Conservation (phyloP, 2,329 filamentous ascomycete genomes). For the Fusarium sulawesiense region DNA sequence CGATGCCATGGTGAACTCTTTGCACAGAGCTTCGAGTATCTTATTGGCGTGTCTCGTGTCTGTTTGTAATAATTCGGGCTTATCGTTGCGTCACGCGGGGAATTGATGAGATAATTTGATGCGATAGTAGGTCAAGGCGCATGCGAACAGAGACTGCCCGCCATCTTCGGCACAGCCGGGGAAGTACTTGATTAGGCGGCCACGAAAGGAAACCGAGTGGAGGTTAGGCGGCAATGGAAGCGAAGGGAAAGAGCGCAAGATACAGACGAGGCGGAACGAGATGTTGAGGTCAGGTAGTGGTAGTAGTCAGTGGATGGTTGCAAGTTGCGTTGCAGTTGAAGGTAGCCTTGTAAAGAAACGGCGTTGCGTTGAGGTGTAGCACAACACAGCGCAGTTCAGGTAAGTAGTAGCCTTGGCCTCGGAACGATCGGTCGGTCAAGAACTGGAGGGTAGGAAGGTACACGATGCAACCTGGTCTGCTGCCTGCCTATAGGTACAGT, state of each 20-base stretch:
- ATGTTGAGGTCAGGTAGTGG: constrained; percentile 2
- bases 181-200: constrained; percentile 27
- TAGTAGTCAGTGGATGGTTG: constrained; percentile 17
- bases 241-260: constrained; percentile 24
- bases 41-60: constrained; percentile 20
- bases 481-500: constrained; percentile 5
- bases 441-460: constrained; percentile 15
- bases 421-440: constrained; percentile 47
- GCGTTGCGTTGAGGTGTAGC: constrained; percentile 16
- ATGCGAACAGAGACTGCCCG: constrained; percentile 43
- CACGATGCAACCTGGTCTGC: constrained; percentile 3
- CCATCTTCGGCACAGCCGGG: constrained; percentile 48
- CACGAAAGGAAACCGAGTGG: constrained; percentile 15
- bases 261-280: constrained; percentile 1
- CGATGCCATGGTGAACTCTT: constrained; percentile 48
- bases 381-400: constrained; percentile 13
- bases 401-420: constrained; percentile 19
- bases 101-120: constrained; percentile 24
- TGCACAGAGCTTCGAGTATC: constrained; percentile 13
- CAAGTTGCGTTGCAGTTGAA: constrained; percentile 9
- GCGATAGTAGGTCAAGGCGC: constrained; percentile 42
- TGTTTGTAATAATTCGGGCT: constrained; percentile 22
- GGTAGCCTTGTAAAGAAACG: constrained; percentile 24
- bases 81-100: constrained; percentile 22
- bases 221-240: constrained; percentile 28